Base-by-base conservation (phyloP, 1,284 basidiomycete genomes). In the Trichosporon coremiiforme region DNA sequence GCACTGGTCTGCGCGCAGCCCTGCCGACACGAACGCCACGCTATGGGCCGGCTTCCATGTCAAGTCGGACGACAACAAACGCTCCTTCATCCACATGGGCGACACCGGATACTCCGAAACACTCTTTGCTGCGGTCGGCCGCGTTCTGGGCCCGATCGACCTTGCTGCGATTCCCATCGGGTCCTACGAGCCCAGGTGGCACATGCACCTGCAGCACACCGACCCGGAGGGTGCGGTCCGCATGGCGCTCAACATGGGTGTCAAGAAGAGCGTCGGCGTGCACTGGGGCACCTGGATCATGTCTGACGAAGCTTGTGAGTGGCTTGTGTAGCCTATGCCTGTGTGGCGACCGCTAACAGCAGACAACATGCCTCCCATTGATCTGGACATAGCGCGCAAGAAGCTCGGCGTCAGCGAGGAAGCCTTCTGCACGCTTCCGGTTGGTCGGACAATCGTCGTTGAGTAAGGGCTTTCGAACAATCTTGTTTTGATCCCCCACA, bases 281-380 rank as follows among this genome's bases (percentile, higher is more conserved):
- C 85, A 86, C 73, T 85, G 83, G 83, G 84, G 84, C 4, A 86
- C 85, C 0, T 86, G 85, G 85, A 75, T 82, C 65, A 84, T 86
- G 83, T 79, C 77, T 57, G 85, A 84, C 73, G 84, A 85, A 72
- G 76, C 75, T 50, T 79, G 81, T 80, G 68, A 78, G 80, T 80
- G 9, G 38, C 2, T 7, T n/a, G 20, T 2, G 7, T 20, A 29
- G 29, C 8, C 22, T 10, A 1, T 17, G 2, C 13, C 10, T 15
- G 7, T 9, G 57, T 31, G 20, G 50, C 55, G 7, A 9, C 3
- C 17, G 33, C 55, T 66, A 47, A 68, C 41, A 12, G n/a, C 67
- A 79, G 78, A 82, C 71, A 81, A 82, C 70, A 71, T 77, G 66
- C 80, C 80, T 10, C 80, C 80, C 1, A 60, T 75, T 22, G 80